phyloP scores from a whole-genome alignment of 2,329 filamentous ascomycete genomes.

The Colletotrichum phormii region DNA sequence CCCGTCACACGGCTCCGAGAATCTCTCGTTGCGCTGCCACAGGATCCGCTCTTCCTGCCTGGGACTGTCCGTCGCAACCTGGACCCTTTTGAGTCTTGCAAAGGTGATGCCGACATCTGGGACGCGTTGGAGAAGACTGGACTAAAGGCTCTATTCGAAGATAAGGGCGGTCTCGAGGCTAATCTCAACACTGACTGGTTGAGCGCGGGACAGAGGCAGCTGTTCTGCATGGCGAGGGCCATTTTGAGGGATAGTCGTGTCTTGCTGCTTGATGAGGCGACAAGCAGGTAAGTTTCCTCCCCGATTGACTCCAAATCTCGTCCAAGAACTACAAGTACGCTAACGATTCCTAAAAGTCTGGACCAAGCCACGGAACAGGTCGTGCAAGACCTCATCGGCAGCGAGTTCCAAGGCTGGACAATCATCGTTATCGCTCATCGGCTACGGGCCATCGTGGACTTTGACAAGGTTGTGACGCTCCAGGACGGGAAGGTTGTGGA shows the following conservation, averaged over 20 bases:
- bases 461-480: conserved; percentile 56
- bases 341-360: conserved; percentile 40
- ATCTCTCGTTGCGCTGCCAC: conserved; percentile 57
- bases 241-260: conserved; percentile 43
- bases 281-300: conserved; percentile 45
- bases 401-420: conserved; percentile 54
- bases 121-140: conserved; percentile 59
- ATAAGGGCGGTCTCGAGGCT: conserved; percentile 50
- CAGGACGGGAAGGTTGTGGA: conserved; percentile 20
- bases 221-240: conserved; percentile 48
- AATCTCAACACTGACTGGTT: conserved; percentile 47
- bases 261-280: conserved; percentile 51
- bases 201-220: conserved; percentile 48
- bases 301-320: conserved; percentile 27
- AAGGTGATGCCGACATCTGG: conserved; percentile 55
- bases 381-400: conserved; percentile 45
- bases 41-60: conserved; percentile 62
- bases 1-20: conserved; percentile 40
- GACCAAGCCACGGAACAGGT: conserved; percentile 46
- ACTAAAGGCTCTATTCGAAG: conserved; percentile 54
- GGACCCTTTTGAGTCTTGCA: conserved; percentile 51
- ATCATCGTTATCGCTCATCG: conserved; percentile 57
- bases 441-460: conserved; percentile 60
- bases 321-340: not conserved
- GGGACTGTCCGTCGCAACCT: conserved; percentile 62